Evolutionary conservation across 345 rosid genomes (phyloP), one percentile per base, ranked within the genome.

Genomic region (Pugionium cornutum): DNA sequence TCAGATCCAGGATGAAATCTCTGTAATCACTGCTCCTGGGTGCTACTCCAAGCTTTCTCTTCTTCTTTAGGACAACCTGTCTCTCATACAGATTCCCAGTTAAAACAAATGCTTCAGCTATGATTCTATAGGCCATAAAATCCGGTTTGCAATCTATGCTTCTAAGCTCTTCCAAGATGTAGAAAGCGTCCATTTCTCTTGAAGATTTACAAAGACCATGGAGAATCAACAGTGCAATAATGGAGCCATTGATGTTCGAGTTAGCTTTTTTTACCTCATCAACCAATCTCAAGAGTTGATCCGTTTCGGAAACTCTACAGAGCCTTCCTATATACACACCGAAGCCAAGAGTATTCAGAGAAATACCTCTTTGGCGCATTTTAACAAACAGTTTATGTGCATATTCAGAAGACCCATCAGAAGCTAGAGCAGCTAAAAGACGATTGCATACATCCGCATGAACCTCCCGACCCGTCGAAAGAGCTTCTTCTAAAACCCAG

Each of bases 1-100:
- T 83, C 82, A 92, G 74, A 66, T 70, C 81, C 43, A 88, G 61
- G 53, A 89, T 80, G 40, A 84, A 83, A 46, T 81, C 91, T 49
- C 82, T 67, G 56, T 92, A 92, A 32, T 92, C 96, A 1, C 62
- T 78, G 54, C 77, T 74, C 83, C 94, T 86, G 0, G 98, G 98
- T 10, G 94, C 94, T 58, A 88, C 98, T 35, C 98, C 96, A 6
- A 92, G 79, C 77, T 92, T 92, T 70, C 90, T 80, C 82, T 92
- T 89, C 87, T 83, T 86, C 89, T 88, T 89, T 66, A 89, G 61
- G n/a, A 84, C 78, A 41, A 53, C 67, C 46, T 84, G 80, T 67
- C 82, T 83, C 74, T 83, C 91, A 33, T 77, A 79, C 64, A 81
- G 77, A 79, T 71, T 71, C 9, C 88, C 86, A 26, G 47, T 68